Evolutionary conservation across 2,329 filamentous ascomycete genomes (phyloP).

Genomic region (Xenoacremonium recifei): DNA sequence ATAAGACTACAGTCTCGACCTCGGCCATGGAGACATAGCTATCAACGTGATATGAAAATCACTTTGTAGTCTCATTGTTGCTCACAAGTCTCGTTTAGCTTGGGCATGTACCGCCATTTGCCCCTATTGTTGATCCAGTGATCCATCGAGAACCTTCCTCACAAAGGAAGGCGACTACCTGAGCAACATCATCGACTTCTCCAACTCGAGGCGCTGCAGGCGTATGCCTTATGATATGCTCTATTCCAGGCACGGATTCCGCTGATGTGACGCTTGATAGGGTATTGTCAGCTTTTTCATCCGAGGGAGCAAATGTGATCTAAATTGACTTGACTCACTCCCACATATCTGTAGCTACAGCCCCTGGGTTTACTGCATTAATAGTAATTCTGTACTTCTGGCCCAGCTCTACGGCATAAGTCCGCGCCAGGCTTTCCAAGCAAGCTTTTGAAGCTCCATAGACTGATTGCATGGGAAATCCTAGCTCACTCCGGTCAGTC

Average conservation of each 20-base stretch:
- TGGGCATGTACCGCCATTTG: constrained; percentile 18
- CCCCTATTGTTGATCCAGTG: constrained; percentile 21
- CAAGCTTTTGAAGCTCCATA: constrained; percentile 5
- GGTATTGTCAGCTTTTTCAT: background rate
- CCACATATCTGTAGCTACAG: constrained; percentile 22
- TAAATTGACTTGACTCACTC: background rate
- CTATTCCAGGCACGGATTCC: background rate
- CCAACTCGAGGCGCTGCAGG: constrained; percentile 19
- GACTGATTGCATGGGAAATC: background rate
- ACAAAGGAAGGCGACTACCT: constrained; percentile 25
- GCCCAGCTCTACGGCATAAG: constrained; percentile 13
- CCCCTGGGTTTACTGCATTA: constrained; percentile 30
- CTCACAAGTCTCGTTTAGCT: too few relatives aligned
- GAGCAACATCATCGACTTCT: constrained; percentile 25
- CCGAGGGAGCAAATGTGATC: too few relatives aligned
- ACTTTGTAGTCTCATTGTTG: too few relatives aligned
- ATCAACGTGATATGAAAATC: too few relatives aligned
- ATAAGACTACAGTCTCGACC: too few relatives aligned
- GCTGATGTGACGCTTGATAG: background rate
- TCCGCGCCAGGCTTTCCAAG: constrained; percentile 1
- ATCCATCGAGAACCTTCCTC: constrained; percentile 22
- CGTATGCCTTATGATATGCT: background rate
- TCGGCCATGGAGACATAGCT: too few relatives aligned
- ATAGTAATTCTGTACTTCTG: constrained; percentile 27
- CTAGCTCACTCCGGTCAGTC: too few relatives aligned